Evolutionary conservation across 2,329 filamentous ascomycete species (phyloP).

Genomic region (Fonsecaea nubica): DNA sequence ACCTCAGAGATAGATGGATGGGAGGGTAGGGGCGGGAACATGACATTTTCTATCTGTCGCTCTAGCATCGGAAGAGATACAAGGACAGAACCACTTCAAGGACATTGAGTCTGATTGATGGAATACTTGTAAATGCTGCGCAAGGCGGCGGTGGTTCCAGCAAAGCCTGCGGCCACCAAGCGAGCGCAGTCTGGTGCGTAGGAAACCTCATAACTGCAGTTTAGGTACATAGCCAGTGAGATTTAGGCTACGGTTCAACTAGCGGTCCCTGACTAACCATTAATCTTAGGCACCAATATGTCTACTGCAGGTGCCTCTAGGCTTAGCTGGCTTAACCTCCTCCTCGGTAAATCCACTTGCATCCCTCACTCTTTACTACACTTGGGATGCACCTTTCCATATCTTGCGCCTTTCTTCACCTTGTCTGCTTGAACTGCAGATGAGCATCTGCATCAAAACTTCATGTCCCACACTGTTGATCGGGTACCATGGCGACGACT

Average conservation of each 20-base stretch:
- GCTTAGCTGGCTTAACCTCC: neutral
- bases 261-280: neutral
- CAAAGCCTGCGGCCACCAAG: too few species aligned
- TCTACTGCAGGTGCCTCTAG: too few species aligned
- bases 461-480: neutral
- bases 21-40: constrained; percentile 4
- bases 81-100: neutral
- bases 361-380: neutral
- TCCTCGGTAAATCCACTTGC: neutral
- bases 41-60: neutral
- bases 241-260: neutral
- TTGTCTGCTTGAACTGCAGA: neutral
- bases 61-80: neutral
- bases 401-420: neutral
- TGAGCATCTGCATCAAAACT: neutral
- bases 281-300: neutral
- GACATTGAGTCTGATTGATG: neutral
- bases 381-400: neutral
- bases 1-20: constrained; percentile 9
- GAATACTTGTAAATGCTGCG: too few species aligned
- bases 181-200: neutral
- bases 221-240: neutral
- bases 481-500: neutral
- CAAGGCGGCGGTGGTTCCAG: too few species aligned
- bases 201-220: too few species aligned